These are phyloP conservation scores for Vachellia pachyceras DNA, from an alignment of 306 rosid species.

Conservation along the genomic window DNA sequence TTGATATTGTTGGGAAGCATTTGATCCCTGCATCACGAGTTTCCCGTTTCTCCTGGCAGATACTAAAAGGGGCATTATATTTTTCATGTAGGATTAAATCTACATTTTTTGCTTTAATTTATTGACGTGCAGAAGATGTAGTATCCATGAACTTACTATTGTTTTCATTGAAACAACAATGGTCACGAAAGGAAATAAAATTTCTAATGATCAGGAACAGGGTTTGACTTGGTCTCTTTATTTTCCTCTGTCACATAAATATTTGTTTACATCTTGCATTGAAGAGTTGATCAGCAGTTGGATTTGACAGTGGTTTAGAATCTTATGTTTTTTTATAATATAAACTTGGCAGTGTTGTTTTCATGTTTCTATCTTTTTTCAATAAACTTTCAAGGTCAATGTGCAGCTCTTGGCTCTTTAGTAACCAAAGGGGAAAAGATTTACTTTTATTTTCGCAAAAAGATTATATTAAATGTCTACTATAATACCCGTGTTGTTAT, in stretches of 20 bases:
- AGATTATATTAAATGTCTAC: background rate
- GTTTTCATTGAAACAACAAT: background rate
- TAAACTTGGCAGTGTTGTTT: background rate
- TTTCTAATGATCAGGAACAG: background rate
- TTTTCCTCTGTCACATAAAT: background rate
- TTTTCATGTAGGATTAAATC: background rate
- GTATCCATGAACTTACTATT: background rate
- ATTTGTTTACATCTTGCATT: background rate
- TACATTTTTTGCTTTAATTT: background rate
- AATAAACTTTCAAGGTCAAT: background rate
- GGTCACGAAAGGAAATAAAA: constrained; percentile 10
- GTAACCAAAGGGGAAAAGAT: background rate
- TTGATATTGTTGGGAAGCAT: constrained; percentile 7
- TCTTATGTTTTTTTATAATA: background rate
- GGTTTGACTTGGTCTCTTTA: constrained; percentile 20
- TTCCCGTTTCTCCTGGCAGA: background rate
- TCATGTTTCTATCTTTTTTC: constrained; percentile 10
- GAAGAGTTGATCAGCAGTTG: background rate
- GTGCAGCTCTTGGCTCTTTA: background rate
- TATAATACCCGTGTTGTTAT: background rate
- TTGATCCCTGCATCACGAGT: constrained; percentile 14
- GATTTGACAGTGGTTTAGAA: constrained; percentile 2
- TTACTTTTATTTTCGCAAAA: background rate
- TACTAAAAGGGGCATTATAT: background rate
- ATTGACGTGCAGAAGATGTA: constrained; percentile 3